Evolutionary conservation across 2,329 filamentous ascomycete genomes (phyloP).

Genomic region (Fusarium lyarnte): DNA sequence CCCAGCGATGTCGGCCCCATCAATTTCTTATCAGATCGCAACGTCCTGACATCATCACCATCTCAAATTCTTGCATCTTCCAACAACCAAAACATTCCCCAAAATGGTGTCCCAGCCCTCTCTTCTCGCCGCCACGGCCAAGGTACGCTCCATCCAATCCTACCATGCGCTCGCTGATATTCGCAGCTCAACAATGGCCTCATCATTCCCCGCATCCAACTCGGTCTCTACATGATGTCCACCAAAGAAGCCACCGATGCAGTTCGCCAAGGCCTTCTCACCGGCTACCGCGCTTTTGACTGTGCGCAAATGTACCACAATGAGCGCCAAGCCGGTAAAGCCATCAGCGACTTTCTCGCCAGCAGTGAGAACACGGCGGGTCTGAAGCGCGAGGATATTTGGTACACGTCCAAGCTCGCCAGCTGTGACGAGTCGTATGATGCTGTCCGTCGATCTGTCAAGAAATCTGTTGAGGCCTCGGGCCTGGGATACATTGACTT

Average conservation of each 20-base stretch:
- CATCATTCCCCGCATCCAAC: conserved; percentile 75
- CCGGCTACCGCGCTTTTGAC: conserved; percentile 63
- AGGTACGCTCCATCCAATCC: neutral
- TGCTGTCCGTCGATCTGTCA: conserved; percentile 73
- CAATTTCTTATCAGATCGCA: conserved; percentile 10
- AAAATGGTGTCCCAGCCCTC: conserved; percentile 36
- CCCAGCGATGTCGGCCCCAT: conserved; percentile 19
- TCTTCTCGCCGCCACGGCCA: conserved; percentile 36
- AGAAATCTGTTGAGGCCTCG: conserved; percentile 69
- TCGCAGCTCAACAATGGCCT: conserved; percentile 69
- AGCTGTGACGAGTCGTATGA: conserved; percentile 72
- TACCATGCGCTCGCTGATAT: neutral
- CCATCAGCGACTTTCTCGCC: conserved; percentile 67
- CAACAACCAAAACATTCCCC: neutral
- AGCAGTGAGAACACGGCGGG: conserved; percentile 57
- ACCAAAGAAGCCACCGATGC: conserved; percentile 67
- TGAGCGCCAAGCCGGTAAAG: conserved; percentile 73
- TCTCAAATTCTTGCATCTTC: neutral
- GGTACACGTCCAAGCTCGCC: conserved; percentile 83
- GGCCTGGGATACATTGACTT: conserved; percentile 81
- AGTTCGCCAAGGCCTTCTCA: conserved; percentile 66
- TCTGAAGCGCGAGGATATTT: conserved; percentile 74
- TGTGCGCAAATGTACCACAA: conserved; percentile 70
- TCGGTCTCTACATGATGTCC: conserved; percentile 78
- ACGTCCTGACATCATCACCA: conserved; percentile 8